Evolutionary conservation across 1,284 basidiomycete species (phyloP).

Genomic region (Phylloporus sp.): DNA sequence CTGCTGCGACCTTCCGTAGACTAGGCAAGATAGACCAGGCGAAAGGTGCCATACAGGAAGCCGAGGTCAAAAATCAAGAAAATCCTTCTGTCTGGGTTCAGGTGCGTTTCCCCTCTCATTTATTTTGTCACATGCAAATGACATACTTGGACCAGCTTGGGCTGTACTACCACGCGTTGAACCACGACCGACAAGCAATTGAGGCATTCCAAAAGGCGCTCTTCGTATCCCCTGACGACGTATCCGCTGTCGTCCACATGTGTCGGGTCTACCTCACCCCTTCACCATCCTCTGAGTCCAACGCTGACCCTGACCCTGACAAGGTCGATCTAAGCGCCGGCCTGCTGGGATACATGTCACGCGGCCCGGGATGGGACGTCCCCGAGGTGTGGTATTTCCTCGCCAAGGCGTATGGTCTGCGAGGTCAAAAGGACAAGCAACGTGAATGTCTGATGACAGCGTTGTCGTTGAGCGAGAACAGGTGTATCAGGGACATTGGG

Average conservation of each 20-base stretch:
- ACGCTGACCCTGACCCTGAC: slow-evolving; percentile 47
- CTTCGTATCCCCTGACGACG: slow-evolving; percentile 79
- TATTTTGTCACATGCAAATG: background rate
- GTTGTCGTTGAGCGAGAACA: slow-evolving; percentile 73
- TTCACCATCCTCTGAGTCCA: slow-evolving; percentile 23
- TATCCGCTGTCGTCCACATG: slow-evolving; percentile 80
- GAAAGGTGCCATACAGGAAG: slow-evolving; percentile 92
- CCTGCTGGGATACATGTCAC: slow-evolving; percentile 67
- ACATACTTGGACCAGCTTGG: slow-evolving; percentile 63
- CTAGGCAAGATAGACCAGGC: slow-evolving; percentile 90
- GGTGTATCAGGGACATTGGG: slow-evolving; percentile 70
- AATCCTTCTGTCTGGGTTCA: slow-evolving; percentile 96
- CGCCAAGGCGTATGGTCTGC: slow-evolving; percentile 78
- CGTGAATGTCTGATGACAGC: slow-evolving; percentile 81
- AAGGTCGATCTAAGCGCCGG: slow-evolving; percentile 80
- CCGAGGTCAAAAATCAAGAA: slow-evolving; percentile 86
- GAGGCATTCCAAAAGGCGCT: slow-evolving; percentile 86
- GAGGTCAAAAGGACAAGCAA: slow-evolving; percentile 75
- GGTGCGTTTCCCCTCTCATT: slow-evolving; percentile 51
- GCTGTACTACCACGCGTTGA: slow-evolving; percentile 71
- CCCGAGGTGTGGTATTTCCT: slow-evolving; percentile 94
- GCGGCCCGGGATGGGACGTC: slow-evolving; percentile 83
- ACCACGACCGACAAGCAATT: slow-evolving; percentile 67
- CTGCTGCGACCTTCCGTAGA: slow-evolving; percentile 92
- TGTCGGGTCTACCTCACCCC: slow-evolving; percentile 71